Evolutionary conservation across 371 early-diverging fungal genomes (phyloP).

Genomic region (Mucor sp.): DNA sequence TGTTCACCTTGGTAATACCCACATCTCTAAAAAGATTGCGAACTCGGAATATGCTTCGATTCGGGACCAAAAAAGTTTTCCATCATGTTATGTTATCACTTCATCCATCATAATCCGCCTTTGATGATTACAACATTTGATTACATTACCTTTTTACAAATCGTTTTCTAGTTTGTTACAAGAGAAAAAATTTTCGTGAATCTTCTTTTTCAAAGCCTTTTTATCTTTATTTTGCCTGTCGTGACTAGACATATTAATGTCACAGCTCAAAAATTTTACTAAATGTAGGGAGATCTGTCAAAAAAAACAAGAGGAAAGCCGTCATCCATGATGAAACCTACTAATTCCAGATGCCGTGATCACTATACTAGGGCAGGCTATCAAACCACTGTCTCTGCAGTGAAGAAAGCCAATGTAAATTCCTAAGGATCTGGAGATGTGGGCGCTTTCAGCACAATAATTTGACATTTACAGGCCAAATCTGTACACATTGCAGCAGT

Average conservation of each 20-base stretch:
- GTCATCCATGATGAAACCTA: neutral
- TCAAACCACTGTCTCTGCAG: too few relatives aligned
- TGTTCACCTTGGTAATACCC: constrained; percentile 29
- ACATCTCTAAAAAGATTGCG: constrained; percentile 27
- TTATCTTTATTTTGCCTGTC: neutral
- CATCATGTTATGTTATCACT: constrained; percentile 22
- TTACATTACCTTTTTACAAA: constrained; percentile 1
- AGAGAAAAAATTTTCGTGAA: neutral
- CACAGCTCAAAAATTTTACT: neutral
- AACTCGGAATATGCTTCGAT: constrained; percentile 23
- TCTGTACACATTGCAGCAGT: too few relatives aligned
- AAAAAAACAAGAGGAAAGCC: neutral
- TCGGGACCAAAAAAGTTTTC: constrained; percentile 29
- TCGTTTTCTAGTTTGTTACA: neutral
- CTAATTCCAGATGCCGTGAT: neutral
- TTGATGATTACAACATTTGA: neutral
- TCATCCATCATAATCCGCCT: neutral
- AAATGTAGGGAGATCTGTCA: neutral
- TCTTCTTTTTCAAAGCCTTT: neutral
- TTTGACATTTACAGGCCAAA: too few relatives aligned
- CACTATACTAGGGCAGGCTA: too few relatives aligned
- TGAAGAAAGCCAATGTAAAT: too few relatives aligned
- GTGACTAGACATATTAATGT: constrained; percentile 4
- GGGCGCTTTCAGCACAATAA: too few relatives aligned
- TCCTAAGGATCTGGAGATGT: too few relatives aligned